phyloP scores from a whole-genome alignment of 306 rosid genomes.

The Biancaea sappan region DNA sequence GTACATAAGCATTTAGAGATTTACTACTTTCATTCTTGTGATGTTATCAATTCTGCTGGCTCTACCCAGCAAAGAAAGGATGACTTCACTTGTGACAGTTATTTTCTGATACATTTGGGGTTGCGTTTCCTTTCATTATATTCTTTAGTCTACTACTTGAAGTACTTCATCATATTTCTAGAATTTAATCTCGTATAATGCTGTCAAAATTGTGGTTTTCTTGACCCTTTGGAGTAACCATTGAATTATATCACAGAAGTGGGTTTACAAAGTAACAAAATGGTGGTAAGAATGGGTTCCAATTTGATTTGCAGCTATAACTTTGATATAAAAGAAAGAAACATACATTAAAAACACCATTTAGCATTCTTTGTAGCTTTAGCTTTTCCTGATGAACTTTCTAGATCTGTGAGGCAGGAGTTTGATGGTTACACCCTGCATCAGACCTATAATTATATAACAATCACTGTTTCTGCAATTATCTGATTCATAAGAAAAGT shows the following conservation, averaged over 20 bases:
- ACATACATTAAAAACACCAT: neutral
- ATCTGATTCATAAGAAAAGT: no score
- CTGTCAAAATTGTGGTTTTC: neutral
- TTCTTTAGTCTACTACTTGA: neutral
- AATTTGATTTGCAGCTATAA: neutral
- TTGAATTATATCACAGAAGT: neutral
- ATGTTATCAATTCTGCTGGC: constrained; percentile 8
- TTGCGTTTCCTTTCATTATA: neutral
- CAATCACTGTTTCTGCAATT: no score
- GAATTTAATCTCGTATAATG: neutral
- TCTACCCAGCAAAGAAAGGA: constrained; percentile 8
- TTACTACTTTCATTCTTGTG: neutral
- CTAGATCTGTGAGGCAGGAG: no score
- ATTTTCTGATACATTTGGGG: neutral
- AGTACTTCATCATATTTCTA: neutral
- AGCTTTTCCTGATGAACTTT: neutral
- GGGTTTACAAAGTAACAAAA: neutral
- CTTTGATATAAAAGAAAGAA: neutral
- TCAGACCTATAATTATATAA: constrained; percentile 6
- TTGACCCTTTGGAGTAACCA: neutral
- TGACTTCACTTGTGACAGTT: constrained; percentile 17
- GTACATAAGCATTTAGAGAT: constrained; percentile 39
- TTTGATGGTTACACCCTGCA: neutral
- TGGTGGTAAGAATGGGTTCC: neutral
- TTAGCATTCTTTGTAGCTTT: neutral